Evolutionary conservation across 108 stramenopile genomes (phyloP), one percentile per base, ranked within the genome.

Genomic region (Pseudonitzschia multiseries): DNA sequence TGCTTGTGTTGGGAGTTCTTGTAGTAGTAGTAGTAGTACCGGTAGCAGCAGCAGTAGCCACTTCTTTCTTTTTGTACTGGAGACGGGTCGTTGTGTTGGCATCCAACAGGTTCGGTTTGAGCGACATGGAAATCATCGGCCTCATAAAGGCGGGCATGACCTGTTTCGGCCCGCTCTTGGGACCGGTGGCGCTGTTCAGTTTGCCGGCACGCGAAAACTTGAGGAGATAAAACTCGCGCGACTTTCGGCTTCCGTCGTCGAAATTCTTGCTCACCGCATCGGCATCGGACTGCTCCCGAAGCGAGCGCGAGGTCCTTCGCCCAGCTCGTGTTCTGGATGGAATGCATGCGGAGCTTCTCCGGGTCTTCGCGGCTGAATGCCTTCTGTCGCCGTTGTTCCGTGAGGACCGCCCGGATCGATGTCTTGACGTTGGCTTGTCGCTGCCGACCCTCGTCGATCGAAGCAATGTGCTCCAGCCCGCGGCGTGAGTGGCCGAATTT

Each of bases 401-500:
- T 86, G 4, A 94, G 33, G 20, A 90, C 85, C 24, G 87, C 84
- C n/a, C 80, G 68, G 33, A 89, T 79, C 28, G 93, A 85, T 13
- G 69, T 78, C 43, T 76, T 75, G 18, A 91, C 90, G 69, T 88
- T 90, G 31, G 72, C 77, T 18, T 91, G 86, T 28, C 90, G 84
- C 68, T 92, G 87, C 24, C 86, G 67, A 32, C 90, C 93, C 73
- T 94, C 90, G 51, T 88, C 86, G 22, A 88, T 81, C 18, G 89
- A 89, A 17, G 89, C 93, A 75, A 91, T 89, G 44, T 91, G 89
- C 72, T 94, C 93, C 57, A 94, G 75, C 15, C 93, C 93, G 21
- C 93, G 72, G 27, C 93, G 83, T 2, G 89, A 90, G 70, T 94
- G 93, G 22, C 90, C 89, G 76, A 91, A 94, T 42, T 84, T 79